Evolutionary conservation across 2,329 filamentous ascomycete genomes (phyloP).

Genomic region (Xylariaceae sp.): DNA sequence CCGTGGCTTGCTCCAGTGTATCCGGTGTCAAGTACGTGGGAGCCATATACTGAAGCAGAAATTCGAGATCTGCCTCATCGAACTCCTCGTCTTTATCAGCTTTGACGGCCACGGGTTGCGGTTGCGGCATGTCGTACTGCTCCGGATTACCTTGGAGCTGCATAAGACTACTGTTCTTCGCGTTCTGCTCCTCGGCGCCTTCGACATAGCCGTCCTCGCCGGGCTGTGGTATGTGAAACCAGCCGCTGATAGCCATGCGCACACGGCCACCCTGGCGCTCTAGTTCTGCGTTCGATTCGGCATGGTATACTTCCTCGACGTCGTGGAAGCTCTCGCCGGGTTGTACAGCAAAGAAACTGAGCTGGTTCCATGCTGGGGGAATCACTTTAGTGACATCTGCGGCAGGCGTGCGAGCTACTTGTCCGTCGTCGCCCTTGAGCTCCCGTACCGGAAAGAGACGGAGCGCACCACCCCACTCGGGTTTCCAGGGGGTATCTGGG

Average conservation of each 20-base stretch:
- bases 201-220: constrained; percentile 89
- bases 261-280: constrained; percentile 71
- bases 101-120: constrained; percentile 51
- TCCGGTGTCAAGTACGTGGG: constrained; percentile 91
- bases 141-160: constrained; percentile 91
- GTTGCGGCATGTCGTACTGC: constrained; percentile 78
- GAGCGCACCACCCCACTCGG: constrained; percentile 89
- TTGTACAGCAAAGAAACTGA: constrained; percentile 97
- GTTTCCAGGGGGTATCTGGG: constrained; percentile 85
- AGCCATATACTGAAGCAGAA: constrained; percentile 84
- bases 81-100: constrained; percentile 59
- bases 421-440: constrained; percentile 64
- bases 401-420: constrained; percentile 74
- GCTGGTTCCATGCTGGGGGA: constrained; percentile 93
- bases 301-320: constrained; percentile 93
- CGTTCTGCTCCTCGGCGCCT: constrained; percentile 84
- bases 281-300: constrained; percentile 56
- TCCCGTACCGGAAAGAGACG: constrained; percentile 75
- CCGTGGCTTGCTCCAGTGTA: constrained; percentile 76
- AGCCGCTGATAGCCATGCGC: constrained; percentile 96
- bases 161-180: constrained; percentile 85
- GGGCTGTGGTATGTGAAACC: constrained; percentile 96
- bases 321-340: constrained; percentile 99
- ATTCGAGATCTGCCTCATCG: constrained; percentile 79
- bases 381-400: constrained; percentile 80